Conservation (phyloP, 2,329 filamentous ascomycete genomes). For the Hypoxylon sp. region DNA sequence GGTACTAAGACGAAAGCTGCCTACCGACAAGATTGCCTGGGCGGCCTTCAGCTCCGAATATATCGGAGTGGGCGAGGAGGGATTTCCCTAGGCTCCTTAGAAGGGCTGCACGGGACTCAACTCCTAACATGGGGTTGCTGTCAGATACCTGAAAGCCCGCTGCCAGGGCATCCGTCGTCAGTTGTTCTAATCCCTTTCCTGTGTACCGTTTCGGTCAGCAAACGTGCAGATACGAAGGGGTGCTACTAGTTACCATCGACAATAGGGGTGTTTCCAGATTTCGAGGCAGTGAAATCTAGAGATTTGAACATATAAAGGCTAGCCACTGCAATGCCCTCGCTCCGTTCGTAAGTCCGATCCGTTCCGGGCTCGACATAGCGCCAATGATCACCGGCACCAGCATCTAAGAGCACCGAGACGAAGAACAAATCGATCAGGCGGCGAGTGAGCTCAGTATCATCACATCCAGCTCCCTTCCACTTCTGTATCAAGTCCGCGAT, state of each 20-base stretch:
- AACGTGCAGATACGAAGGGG: neutral
- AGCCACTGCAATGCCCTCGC: constrained; percentile 28
- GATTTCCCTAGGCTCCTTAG: constrained; percentile 25
- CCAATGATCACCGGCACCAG: constrained; percentile 27
- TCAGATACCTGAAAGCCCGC: constrained; percentile 24
- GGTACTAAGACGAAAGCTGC: neutral
- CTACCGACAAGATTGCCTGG: constrained; percentile 29
- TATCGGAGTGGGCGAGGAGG: constrained; percentile 10
- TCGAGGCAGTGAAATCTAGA: constrained; percentile 1
- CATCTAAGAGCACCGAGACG: constrained; percentile 29
- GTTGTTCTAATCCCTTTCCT: constrained; percentile 19
- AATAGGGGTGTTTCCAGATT: constrained; percentile 1
- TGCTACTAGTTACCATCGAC: constrained; percentile 20
- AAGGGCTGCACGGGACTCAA: constrained; percentile 15
- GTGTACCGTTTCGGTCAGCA: neutral
- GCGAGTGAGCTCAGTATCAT: constrained; percentile 80
- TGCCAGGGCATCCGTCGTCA: constrained; percentile 9
- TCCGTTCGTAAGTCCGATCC: constrained; percentile 18
- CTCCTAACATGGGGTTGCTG: constrained; percentile 14
- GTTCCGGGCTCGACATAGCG: constrained; percentile 19
- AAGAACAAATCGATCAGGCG: constrained; percentile 84
- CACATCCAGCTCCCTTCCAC: constrained; percentile 75
- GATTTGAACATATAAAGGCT: constrained; percentile 28
- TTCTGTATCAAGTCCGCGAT: constrained; percentile 14
- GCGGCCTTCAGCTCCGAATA: constrained; percentile 23